These are phyloP conservation scores for Microdochium nivale DNA, from an alignment of 2,329 filamentous ascomycete genomes.

Conservation along the genomic window DNA sequence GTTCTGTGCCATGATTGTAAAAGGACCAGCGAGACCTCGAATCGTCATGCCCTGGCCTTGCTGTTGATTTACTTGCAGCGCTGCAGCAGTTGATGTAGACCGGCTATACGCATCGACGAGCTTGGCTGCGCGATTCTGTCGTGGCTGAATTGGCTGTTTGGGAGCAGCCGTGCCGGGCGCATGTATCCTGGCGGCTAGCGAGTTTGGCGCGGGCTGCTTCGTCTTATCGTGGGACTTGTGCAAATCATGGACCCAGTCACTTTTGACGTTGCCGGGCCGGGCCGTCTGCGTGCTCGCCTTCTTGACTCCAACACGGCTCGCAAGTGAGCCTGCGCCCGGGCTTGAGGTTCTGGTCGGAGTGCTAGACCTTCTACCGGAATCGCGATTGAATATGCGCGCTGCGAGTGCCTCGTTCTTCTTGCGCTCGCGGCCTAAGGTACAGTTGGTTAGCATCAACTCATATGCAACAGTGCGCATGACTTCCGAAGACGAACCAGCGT, in stretches of 20 bases:
- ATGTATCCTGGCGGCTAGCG: constrained; percentile 39
- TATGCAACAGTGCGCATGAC: not conserved
- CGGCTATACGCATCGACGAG: constrained; percentile 36
- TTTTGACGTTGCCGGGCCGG: constrained; percentile 48
- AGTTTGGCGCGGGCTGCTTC: constrained; percentile 21
- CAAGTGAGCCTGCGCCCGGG: constrained; percentile 41
- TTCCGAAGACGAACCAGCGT: constrained; percentile 31
- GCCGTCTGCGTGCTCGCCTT: constrained; percentile 43
- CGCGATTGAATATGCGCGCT: constrained; percentile 58
- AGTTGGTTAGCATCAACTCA: not conserved
- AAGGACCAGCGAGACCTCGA: constrained; percentile 64
- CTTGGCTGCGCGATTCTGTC: constrained; percentile 24
- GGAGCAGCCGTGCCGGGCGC: constrained; percentile 24
- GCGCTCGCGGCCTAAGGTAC: constrained; percentile 48
- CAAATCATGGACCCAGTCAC: constrained; percentile 65
- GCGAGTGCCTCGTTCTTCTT: constrained; percentile 67
- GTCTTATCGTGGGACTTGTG: constrained; percentile 32
- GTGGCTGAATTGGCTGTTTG: constrained; percentile 15
- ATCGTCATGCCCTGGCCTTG: constrained; percentile 55
- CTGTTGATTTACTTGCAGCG: constrained; percentile 16
- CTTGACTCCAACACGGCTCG: constrained; percentile 64
- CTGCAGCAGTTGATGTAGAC: constrained; percentile 23
- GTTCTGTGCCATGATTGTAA: constrained; percentile 68
- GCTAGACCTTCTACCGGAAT: constrained; percentile 46
- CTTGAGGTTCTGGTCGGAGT: constrained; percentile 36